These are phyloP conservation scores for Backusella westeae DNA, from an alignment of 192 early-diverging fungal genomes.

Conservation along the genomic window DNA sequence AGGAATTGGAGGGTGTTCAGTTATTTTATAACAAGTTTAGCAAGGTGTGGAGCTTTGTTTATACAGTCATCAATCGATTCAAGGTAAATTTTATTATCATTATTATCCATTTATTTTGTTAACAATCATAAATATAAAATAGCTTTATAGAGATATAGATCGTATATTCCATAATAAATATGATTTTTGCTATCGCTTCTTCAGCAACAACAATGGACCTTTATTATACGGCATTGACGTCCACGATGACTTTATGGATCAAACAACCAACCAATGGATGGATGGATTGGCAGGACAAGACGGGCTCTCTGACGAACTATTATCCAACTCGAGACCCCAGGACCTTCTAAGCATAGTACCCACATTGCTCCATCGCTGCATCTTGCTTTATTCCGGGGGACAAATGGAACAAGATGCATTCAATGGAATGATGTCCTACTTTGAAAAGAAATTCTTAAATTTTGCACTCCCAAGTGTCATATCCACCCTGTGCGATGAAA, in stretches of 20 bases:
- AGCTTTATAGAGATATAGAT: constrained; percentile 15
- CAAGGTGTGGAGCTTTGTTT: constrained; percentile 29
- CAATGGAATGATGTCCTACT: constrained; percentile 23
- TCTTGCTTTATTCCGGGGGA: constrained; percentile 19
- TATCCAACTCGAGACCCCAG: constrained; percentile 27
- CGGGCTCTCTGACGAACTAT: constrained; percentile 31
- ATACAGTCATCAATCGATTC: constrained; percentile 18
- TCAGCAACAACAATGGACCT: constrained; percentile 12
- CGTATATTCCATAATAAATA: constrained; percentile 14
- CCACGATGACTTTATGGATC: constrained; percentile 16
- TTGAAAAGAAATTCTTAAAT: constrained; percentile 28
- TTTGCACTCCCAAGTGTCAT: constrained; percentile 28
- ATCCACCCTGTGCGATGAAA: constrained; percentile 26
- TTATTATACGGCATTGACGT: constrained; percentile 14
- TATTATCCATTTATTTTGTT: neutral
- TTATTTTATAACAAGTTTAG: constrained; percentile 28
- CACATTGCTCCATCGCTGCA: constrained; percentile 25
- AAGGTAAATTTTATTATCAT: constrained; percentile 7
- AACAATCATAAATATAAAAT: neutral
- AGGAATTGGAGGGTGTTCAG: constrained; percentile 28
- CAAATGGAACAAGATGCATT: constrained; percentile 24
- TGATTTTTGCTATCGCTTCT: constrained; percentile 31
- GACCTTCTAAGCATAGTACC: constrained; percentile 20
- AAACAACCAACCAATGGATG: constrained; percentile 27
- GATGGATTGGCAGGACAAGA: constrained; percentile 24